Base-by-base conservation (phyloP, 2,329 filamentous ascomycete genomes). In the Orbilia oligospora region DNA sequence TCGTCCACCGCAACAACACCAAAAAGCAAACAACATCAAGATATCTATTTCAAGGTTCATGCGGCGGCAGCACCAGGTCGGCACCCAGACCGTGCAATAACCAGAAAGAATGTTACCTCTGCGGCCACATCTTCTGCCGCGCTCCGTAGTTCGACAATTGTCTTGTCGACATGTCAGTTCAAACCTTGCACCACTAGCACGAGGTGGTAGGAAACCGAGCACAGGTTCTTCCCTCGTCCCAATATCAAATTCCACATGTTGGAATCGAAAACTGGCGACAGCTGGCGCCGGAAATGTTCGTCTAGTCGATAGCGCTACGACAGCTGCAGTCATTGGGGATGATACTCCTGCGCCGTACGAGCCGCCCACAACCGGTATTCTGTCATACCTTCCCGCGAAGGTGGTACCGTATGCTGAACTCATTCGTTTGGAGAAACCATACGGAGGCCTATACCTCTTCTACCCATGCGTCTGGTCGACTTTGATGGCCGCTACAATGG, bases 391-490 rank as follows among this genome's bases (percentile, higher is more conserved):
- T 1, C 93, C 93, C 1, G 80, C 85, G 20, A 88, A 91, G 70
- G 90, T 90, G 87, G 87, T 96, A 2, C 93, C 93, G 0, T 97
- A 96, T 83, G 93, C 90, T 58, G 93, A 97, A 83, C 88, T 97
- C 14, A 88, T 92, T 82, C 91, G 94, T 61, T 86, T 97, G 58
- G 91, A 96, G 84, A 96, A 93, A 82, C 93, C 93, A 0, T 88
- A 90, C 0, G 93, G 93, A 55, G 92, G 92, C 0, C 92, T 93
- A 85, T 96, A 96, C 83, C 90, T 97, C 78, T 95, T 91, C 86
- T 92, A 94, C 82, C 93, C 93, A 30, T 95, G 93, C 82, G 86
- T 96, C 12, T 97, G 94, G 86, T 94, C 92, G 71, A 94, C 93
- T 0, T 87, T 96, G 1, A 87, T 96, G 83, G 93, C 93, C 0